Evolutionary conservation across 2,329 filamentous ascomycete genomes (phyloP).

Genomic region (Fusarium sp.): DNA sequence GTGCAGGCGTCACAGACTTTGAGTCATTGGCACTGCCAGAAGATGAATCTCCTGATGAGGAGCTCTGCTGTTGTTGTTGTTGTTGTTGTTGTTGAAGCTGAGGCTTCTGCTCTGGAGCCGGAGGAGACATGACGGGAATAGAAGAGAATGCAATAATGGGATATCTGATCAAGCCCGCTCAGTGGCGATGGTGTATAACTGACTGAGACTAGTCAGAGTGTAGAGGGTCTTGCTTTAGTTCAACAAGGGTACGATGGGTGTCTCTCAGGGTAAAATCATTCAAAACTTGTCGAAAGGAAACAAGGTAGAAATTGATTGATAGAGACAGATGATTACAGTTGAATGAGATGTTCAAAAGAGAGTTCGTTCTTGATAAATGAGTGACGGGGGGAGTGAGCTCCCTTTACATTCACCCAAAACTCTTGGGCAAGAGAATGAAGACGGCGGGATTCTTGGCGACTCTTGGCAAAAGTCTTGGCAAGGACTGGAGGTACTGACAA

Average conservation of each 20-base stretch:
- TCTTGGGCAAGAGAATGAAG: slow-evolving; percentile 49
- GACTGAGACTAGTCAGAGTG: slow-evolving; percentile 22
- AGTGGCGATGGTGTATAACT: slow-evolving; percentile 1
- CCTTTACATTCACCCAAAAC: slow-evolving; percentile 51
- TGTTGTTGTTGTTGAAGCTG: slow-evolving; percentile 36
- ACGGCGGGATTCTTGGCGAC: slow-evolving; percentile 52
- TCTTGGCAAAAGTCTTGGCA: background rate
- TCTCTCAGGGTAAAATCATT: background rate
- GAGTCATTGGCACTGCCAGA: slow-evolving; percentile 57
- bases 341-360: slow-evolving; percentile 40
- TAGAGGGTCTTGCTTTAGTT: slow-evolving; percentile 9
- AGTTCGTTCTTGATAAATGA: slow-evolving; percentile 33
- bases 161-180: slow-evolving; percentile 34
- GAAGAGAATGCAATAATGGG: slow-evolving; percentile 4
- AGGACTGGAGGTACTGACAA: slow-evolving; percentile 29
- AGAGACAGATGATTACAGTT: slow-evolving; percentile 4
- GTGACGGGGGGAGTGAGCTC: slow-evolving; percentile 46
- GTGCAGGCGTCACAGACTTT: slow-evolving; percentile 63
- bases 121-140: slow-evolving; percentile 47
- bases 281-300: background rate
- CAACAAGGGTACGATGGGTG: background rate
- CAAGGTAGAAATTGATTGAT: slow-evolving; percentile 7
- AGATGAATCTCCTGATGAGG: slow-evolving; percentile 43
- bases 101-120: slow-evolving; percentile 41
- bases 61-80: slow-evolving; percentile 32